Evolutionary conservation across 352 stramenopile genomes (phyloP), one percentile per base, ranked within the genome.

Genomic region (Phytophthora pistaciae): DNA sequence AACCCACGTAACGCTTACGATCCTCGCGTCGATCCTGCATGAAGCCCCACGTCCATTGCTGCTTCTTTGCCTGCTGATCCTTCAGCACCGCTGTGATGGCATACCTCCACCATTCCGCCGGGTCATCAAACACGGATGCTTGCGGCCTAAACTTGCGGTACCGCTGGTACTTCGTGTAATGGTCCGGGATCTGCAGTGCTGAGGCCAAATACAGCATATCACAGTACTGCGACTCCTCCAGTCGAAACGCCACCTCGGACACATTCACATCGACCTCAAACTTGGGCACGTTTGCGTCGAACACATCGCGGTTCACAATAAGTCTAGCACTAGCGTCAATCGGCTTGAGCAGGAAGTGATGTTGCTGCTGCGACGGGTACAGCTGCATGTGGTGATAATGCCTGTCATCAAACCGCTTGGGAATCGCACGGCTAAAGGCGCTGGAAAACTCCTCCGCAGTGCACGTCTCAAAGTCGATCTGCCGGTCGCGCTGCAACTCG

Each of bases 221-320:
- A 56, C 91, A 96, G 54, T 96, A 97, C 60, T 97, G 91, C 0
- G 86, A 94, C 46, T 96, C 91, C 72, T 97, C 91, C 10, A 97
- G 64, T 13, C 87, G 89, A 46, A 97, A 75, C 0, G 89, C 88
- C 13, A 97, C 85, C 53, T 95, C 84, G 4, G 85, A 83, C 25
- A 95, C 84, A 62, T 70, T 92, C 23, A 97, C 74, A 50, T 96
- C 88, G 14, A 97, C 46, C 68, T 96, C 88, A 81, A 96, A 87
- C 52, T 91, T 94, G 11, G 91, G 89, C 14, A 92, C 82, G 50
- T 75, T 91, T 8, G 77, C 83, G 18, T 96, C 87, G 54, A 85
- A 90, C 16, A 88, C 82, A 64, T 97, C 90, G 13, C 88, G 83
- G 60, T 96, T 97, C 46, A 96, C 82, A 59, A 95, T 92, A 33